A percentile compares a stretch with the other conserved stretches of the same genome.
phyloP scores from a whole-genome alignment of 495 filamentous ascomycete species.

The Bombardia bombarda region DNA sequence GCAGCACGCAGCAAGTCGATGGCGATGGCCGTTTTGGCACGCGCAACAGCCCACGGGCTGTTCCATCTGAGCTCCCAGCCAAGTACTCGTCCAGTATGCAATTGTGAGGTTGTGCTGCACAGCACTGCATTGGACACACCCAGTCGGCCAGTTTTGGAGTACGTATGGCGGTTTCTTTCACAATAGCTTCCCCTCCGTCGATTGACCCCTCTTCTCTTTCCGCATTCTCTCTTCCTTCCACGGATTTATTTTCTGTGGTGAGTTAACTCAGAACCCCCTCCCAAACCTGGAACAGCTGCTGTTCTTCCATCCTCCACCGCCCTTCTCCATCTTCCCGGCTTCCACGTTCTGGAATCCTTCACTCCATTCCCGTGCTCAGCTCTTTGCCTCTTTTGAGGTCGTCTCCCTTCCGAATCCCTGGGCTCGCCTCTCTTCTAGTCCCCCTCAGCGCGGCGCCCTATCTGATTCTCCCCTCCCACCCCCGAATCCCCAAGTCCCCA shows the following conservation, averaged over 20 bases:
- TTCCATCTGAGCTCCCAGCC: too few species aligned
- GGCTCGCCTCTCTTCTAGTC: neutral
- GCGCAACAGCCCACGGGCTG: too few species aligned
- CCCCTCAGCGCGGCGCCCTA: neutral
- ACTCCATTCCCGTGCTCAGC: neutral
- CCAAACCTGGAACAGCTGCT: neutral
- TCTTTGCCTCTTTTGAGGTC: neutral
- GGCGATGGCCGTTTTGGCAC: too few species aligned
- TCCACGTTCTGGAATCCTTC: neutral
- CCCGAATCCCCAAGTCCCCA: neutral
- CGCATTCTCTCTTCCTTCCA: slow-evolving; percentile 21
- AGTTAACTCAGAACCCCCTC: neutral
- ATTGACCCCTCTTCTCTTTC: slow-evolving; percentile 11
- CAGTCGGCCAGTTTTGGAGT: neutral
- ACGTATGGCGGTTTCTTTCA: slow-evolving; percentile 1
- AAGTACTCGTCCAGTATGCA: too few species aligned
- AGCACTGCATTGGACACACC: neutral
- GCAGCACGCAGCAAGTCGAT: too few species aligned
- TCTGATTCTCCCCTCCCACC: slow-evolving; percentile 1
- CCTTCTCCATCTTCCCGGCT: neutral
- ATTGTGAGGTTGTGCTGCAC: neutral
- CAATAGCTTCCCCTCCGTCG: slow-evolving; percentile 9
- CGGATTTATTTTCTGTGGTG: slow-evolving; percentile 4
- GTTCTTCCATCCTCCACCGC: slow-evolving; percentile 2
- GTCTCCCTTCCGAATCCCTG: neutral